These are phyloP conservation scores for Aaosphaeria arxii DNA, from an alignment of 2,329 filamentous ascomycete species.

Conservation along the genomic window DNA sequence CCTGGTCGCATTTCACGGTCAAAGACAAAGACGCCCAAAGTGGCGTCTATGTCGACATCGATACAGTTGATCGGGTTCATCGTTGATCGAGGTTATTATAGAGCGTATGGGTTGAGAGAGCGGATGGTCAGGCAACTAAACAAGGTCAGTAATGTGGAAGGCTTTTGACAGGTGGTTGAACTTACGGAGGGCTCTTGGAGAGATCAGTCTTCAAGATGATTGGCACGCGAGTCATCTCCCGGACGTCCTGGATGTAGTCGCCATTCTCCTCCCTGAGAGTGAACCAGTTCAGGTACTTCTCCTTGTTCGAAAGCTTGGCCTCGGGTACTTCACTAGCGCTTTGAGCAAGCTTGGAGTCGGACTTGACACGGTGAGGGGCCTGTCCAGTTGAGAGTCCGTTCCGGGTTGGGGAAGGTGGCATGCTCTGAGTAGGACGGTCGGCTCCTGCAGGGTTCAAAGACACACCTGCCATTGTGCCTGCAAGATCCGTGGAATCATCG, in stretches of 20 bases:
- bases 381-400: constrained; percentile 65
- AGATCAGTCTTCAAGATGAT: constrained; percentile 98
- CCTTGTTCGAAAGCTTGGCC: constrained; percentile 82
- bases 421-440: constrained; percentile 91
- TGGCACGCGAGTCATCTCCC: constrained; percentile 96
- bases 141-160: neutral
- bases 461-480: constrained; percentile 88
- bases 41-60: too few species aligned
- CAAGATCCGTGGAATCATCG: constrained; percentile 75
- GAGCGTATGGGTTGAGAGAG: constrained; percentile 75
- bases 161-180: constrained; percentile 35
- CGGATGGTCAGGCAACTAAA: constrained; percentile 77
- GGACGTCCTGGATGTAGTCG: constrained; percentile 97
- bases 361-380: constrained; percentile 80
- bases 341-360: constrained; percentile 85
- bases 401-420: constrained; percentile 84
- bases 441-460: constrained; percentile 63
- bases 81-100: constrained; percentile 28
- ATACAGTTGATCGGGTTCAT: too few species aligned
- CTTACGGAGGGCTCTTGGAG: constrained; percentile 98
- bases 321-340: constrained; percentile 67
- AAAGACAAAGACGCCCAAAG: too few species aligned
- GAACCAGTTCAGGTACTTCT: constrained; percentile 92
- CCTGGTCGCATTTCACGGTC: too few species aligned
- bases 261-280: constrained; percentile 86